Conservation (phyloP, 768 basidiomycete genomes). For the Mycena pura region DNA sequence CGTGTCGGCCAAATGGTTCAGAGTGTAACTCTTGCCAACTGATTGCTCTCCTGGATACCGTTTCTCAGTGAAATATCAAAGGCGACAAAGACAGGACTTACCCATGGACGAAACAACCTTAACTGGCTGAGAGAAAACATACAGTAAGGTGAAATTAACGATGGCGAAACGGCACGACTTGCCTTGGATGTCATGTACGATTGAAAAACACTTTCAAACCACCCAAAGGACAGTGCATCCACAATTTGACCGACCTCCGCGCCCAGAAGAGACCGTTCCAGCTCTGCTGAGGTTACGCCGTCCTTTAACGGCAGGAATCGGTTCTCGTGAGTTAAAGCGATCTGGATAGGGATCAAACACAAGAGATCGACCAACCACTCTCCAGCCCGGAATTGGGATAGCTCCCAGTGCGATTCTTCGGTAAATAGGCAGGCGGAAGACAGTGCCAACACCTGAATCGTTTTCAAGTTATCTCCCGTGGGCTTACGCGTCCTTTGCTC, state of each 20-base stretch:
- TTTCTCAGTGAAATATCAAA: not conserved
- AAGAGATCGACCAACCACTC: constrained; percentile 69
- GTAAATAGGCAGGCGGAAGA: constrained; percentile 36
- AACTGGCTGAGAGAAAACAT: constrained; percentile 52
- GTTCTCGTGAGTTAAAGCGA: constrained; percentile 66
- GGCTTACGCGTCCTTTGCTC: constrained; percentile 61
- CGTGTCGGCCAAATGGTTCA: constrained; percentile 68
- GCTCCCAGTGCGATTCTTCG: constrained; percentile 30
- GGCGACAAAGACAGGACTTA: constrained; percentile 22
- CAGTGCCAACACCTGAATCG: constrained; percentile 41
- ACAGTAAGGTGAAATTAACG: not conserved
- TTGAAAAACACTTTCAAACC: constrained; percentile 70
- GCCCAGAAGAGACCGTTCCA: constrained; percentile 61
- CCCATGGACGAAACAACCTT: constrained; percentile 74
- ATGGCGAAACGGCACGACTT: constrained; percentile 1
- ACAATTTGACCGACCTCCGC: constrained; percentile 66
- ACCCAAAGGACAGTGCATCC: constrained; percentile 61
- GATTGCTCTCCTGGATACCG: constrained; percentile 59
- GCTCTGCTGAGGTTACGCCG: constrained; percentile 51
- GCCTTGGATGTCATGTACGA: constrained; percentile 68
- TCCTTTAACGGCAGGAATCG: constrained; percentile 68
- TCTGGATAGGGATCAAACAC: constrained; percentile 69
- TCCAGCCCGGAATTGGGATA: constrained; percentile 53
- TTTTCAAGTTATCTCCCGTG: constrained; percentile 49
- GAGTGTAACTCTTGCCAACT: constrained; percentile 64